Evolutionary conservation across 2,329 filamentous ascomycete genomes (phyloP), one percentile per base, ranked within the genome.

Genomic region (Nothopassalora personata): DNA sequence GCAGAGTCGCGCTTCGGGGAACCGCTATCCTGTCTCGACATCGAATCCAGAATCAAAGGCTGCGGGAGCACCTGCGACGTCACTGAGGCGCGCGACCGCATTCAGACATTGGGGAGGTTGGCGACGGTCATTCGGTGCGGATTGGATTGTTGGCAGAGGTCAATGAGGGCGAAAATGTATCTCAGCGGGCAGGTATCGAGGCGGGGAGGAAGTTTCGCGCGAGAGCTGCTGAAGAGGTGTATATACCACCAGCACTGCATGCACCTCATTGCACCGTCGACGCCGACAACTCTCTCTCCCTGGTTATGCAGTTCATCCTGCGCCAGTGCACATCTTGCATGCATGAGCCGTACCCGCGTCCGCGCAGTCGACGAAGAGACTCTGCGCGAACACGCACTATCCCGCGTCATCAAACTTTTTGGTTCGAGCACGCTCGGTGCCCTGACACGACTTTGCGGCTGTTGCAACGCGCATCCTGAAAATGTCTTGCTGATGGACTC

Each of bases 21-120:
- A 54, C 55, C 54, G 64, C 59, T 66, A 60, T 56, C 54, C 51
- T 62, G 50, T 33, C 61, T 61, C 51, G 62, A 64, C 56, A 59
- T 60, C 50, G 63, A 59, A 28, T 48, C 53, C 45, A 67, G 53
- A 23, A 66, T 64, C 56, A 67, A 59, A 39, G 64, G 66, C 53
- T 64, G 60, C 27, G 61, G 61, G 57, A 58, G 60, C 53, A 65
- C 60, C 57, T 66, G 64, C 58, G 56, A 60, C 46, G 57, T 60
- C 31, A 67, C 63, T 48, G 64, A 64, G 50, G 60, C 60, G 36
- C 60, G 62, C 53, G 59, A 23, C 36, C 55, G 52, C 60, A 62
- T 62, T 34, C 53, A 57, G 45, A 53, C 54, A 57, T 57, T 33
- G 49, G 43, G 54, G 13, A 30, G 45, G 33, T 53, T 48, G 56